A percentile compares a stretch with the other conserved stretches of the same genome.
phyloP scores from a whole-genome alignment of 352 stramenopile genomes.

The Labyrinthula sp. region DNA sequence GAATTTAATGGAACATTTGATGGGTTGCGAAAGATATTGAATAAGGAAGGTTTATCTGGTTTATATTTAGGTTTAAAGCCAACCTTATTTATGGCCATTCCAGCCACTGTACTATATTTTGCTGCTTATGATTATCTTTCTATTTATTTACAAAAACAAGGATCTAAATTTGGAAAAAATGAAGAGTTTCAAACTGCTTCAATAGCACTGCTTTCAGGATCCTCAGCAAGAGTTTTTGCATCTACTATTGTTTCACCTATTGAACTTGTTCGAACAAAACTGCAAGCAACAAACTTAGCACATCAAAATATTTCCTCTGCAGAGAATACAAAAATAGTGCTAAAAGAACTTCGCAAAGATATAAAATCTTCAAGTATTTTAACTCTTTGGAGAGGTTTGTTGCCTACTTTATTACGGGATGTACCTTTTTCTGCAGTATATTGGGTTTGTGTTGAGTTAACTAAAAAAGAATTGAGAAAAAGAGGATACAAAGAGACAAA shows the following conservation, averaged over 20 bases:
- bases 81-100: constrained; percentile 70
- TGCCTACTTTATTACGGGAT: constrained; percentile 67
- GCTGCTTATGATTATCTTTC: constrained; percentile 67
- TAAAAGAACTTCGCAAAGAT: too few relatives aligned
- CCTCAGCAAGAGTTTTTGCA: constrained; percentile 44
- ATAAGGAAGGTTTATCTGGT: constrained; percentile 45
- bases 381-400: constrained; percentile 58
- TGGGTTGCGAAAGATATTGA: constrained; percentile 51
- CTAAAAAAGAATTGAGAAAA: constrained; percentile 57
- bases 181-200: constrained; percentile 34
- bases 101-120: constrained; percentile 81
- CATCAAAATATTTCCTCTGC: constrained; percentile 9
- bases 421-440: constrained; percentile 83
- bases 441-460: constrained; percentile 65
- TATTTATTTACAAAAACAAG: background rate
- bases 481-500: constrained; percentile 2
- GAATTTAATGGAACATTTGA: constrained; percentile 26
- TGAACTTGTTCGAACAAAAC: constrained; percentile 59
- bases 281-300: constrained; percentile 38
- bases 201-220: constrained; percentile 45
- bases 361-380: constrained; percentile 43
- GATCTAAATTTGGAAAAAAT: constrained; percentile 35
- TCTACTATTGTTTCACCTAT: constrained; percentile 56
- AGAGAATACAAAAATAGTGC: too few relatives aligned
- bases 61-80: constrained; percentile 65